phyloP scores from a whole-genome alignment of 768 basidiomycete genomes.

The Boletus tomentosulus region DNA sequence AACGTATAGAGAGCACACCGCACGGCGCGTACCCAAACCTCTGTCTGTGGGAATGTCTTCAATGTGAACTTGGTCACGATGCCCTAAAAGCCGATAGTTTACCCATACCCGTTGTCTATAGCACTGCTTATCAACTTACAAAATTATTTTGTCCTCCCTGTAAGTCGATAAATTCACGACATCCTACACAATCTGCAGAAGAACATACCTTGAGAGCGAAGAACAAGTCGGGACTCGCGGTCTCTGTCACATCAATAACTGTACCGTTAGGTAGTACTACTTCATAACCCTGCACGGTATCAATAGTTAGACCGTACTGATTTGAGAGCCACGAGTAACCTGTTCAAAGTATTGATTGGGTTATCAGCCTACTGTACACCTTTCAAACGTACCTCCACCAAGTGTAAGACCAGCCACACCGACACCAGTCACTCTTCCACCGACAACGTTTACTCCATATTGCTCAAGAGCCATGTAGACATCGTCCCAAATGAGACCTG shows the following conservation, averaged over 20 bases:
- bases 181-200: background rate
- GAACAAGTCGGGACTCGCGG: constrained; percentile 37
- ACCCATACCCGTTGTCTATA: background rate
- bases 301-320: constrained; percentile 53
- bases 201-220: constrained; percentile 37
- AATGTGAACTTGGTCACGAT: constrained; percentile 58
- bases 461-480: constrained; percentile 51
- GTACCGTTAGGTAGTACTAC: constrained; percentile 48
- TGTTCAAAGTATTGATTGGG: background rate
- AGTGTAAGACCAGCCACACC: constrained; percentile 56
- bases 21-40: constrained; percentile 52
- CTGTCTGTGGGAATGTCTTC: constrained; percentile 47
- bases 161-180: background rate
- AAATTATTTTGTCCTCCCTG: constrained; percentile 67
- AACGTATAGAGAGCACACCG: background rate
- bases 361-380: background rate
- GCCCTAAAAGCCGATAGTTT: constrained; percentile 32
- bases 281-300: constrained; percentile 50
- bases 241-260: constrained; percentile 32
- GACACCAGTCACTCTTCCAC: constrained; percentile 49
- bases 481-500: constrained; percentile 58
- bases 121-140: constrained; percentile 19
- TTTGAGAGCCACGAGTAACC: constrained; percentile 49
- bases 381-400: constrained; percentile 44
- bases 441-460: constrained; percentile 50